A percentile compares a stretch with the other conserved stretches of the same genome.
phyloP scores from a whole-genome alignment of 139 green algal genomes.

The Ettlia oleoabundans region DNA sequence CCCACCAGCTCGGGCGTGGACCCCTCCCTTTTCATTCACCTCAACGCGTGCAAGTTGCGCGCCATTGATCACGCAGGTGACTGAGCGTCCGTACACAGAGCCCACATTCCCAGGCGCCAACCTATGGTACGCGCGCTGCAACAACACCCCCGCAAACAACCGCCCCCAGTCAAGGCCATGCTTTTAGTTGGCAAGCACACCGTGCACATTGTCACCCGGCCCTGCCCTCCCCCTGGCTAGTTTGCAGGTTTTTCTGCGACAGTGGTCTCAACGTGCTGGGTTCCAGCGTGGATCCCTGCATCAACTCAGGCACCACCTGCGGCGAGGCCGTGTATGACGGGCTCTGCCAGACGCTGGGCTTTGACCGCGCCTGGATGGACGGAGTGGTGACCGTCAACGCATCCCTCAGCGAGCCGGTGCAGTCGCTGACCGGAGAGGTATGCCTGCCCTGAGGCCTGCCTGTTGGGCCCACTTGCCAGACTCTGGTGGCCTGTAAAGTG shows the following conservation, averaged over 20 bases:
- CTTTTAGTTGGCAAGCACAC: too few species aligned
- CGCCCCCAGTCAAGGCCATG: too few species aligned
- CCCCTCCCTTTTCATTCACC: too few species aligned
- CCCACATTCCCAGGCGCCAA: not conserved
- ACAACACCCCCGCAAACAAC: too few species aligned
- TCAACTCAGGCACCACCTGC: not conserved
- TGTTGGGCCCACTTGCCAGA: not conserved
- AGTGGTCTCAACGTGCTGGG: slow-evolving; percentile 25
- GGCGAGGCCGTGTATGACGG: not conserved
- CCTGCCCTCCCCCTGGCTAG: too few species aligned
- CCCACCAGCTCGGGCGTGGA: too few species aligned
- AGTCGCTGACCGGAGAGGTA: slow-evolving; percentile 20
- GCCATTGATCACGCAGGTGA: too few species aligned
- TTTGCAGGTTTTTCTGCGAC: slow-evolving; percentile 26
- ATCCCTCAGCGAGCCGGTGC: not conserved
- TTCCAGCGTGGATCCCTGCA: slow-evolving; percentile 1
- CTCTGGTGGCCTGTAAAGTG: not conserved
- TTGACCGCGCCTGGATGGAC: not conserved
- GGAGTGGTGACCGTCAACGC: not conserved
- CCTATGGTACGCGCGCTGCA: not conserved
- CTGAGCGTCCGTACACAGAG: not conserved
- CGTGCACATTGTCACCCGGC: too few species aligned
- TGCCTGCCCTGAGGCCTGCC: not conserved
- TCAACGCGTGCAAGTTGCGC: too few species aligned
- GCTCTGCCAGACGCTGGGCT: not conserved